Conservation (phyloP, 129 eudicot species). For the Ambrosia trifida region DNA sequence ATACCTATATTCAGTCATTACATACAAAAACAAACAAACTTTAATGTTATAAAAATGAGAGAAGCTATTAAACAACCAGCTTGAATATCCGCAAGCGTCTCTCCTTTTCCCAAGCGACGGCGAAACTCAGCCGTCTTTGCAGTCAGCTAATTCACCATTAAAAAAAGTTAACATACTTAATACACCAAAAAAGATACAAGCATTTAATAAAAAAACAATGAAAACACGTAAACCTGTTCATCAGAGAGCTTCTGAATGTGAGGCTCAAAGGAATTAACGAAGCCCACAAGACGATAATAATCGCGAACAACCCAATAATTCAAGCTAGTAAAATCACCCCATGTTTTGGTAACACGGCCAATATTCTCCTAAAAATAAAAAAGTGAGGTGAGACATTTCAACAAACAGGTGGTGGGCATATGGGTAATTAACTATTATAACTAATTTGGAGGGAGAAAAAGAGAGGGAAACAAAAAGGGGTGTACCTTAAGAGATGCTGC, state of each 20-base stretch:
- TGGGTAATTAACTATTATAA: neutral
- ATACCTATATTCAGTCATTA: neutral
- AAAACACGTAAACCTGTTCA: slow-evolving; percentile 57
- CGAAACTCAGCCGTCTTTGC: slow-evolving; percentile 85
- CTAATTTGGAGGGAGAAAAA: neutral
- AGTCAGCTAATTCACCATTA: slow-evolving; percentile 51
- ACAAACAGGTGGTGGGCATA: slow-evolving; percentile 50
- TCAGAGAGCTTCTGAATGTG: slow-evolving; percentile 68
- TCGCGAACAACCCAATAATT: slow-evolving; percentile 91
- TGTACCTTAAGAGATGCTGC: slow-evolving; percentile 55
- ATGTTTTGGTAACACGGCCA: slow-evolving; percentile 52
- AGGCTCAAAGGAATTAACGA: slow-evolving; percentile 74
- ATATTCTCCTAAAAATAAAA: slow-evolving; percentile 50
- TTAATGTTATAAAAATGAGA: slow-evolving; percentile 8
- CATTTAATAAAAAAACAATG: slow-evolving; percentile 8
- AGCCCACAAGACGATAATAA: slow-evolving; percentile 78
- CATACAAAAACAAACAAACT: slow-evolving; percentile 20
- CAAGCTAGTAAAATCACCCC: slow-evolving; percentile 64
- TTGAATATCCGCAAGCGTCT: slow-evolving; percentile 88
- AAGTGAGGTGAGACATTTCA: slow-evolving; percentile 28
- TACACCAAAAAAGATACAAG: neutral
- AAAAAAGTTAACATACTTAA: slow-evolving; percentile 9
- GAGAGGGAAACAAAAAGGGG: neutral
- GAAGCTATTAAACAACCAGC: slow-evolving; percentile 53
- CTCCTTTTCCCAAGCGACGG: slow-evolving; percentile 65